Percentiles rank a stretch among this genome's conserved stretches.
Evolutionary conservation across 305 asterid species (phyloP).

Genomic region (Lippia alba): DNA sequence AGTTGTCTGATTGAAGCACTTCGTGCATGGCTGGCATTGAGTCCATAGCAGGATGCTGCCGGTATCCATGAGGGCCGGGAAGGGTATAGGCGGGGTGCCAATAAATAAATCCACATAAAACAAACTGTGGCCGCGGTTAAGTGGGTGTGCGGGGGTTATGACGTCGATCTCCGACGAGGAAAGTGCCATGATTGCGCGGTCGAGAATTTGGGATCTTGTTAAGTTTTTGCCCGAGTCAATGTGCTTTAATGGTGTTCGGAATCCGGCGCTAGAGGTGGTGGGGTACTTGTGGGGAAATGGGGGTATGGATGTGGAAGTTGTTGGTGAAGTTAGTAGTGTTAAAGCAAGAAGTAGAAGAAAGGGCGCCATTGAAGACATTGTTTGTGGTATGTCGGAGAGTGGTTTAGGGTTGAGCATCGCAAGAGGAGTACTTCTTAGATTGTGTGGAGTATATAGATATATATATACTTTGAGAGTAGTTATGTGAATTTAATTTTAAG

Average conservation of each 20-base stretch:
- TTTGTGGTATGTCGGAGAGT: not conserved
- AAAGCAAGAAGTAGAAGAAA: conserved; percentile 11
- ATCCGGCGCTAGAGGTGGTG: conserved; percentile 36
- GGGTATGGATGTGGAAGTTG: conserved; percentile 44
- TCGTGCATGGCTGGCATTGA: conserved; percentile 60
- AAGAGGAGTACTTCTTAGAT: not conserved
- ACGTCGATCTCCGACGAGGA: conserved; percentile 27
- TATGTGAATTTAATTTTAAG: too few relatives aligned
- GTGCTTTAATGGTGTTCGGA: conserved; percentile 43
- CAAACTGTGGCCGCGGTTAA: conserved; percentile 9
- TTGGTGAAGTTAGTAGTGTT: conserved; percentile 38
- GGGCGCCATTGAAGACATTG: conserved; percentile 5
- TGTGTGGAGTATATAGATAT: conserved; percentile 14
- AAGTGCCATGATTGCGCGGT: conserved; percentile 52
- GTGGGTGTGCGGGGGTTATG: conserved; percentile 39
- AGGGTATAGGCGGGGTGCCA: conserved; percentile 53
- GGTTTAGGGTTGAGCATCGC: too few relatives aligned
- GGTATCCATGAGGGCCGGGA: conserved; percentile 58
- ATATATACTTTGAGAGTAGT: too few relatives aligned
- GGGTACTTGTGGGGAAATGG: too few relatives aligned
- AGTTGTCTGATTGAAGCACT: conserved; percentile 54
- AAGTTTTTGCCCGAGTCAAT: conserved; percentile 53
- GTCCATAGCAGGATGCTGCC: conserved; percentile 74
- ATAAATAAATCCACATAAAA: conserved; percentile 54
- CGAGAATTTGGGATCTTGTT: conserved; percentile 50